Conservation (phyloP, 768 basidiomycete species). For the Rhodotorula graminis region DNA sequence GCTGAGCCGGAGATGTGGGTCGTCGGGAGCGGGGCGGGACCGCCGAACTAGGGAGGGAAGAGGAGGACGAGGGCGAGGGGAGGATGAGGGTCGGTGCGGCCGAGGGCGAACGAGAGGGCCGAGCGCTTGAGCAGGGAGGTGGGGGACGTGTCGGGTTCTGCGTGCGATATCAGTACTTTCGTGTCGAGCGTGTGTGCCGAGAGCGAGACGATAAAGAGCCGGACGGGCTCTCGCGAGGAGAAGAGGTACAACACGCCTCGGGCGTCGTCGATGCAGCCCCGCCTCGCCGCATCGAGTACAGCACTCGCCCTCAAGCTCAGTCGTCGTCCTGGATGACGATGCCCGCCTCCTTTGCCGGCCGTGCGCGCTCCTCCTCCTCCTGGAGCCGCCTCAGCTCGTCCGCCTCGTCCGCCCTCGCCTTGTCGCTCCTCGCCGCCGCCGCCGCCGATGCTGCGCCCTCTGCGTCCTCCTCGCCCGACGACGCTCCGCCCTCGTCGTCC, state of each 20-base stretch:
- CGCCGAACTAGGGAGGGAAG: background rate
- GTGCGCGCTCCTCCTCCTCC: slow-evolving; percentile 6
- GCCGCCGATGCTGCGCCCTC: background rate
- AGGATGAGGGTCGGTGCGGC: no score
- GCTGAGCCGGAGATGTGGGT: no score
- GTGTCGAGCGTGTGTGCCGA: no score
- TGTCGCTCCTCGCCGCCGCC: background rate
- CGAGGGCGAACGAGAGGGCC: no score
- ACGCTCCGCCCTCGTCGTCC: background rate
- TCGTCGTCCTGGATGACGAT: slow-evolving; percentile 40
- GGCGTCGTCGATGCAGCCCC: background rate
- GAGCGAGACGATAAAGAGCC: background rate
- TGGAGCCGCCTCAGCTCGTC: slow-evolving; percentile 1
- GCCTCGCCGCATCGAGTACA: no score
- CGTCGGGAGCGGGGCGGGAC: background rate
- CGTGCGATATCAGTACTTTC: no score
- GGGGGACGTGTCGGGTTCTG: no score
- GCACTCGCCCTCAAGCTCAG: background rate
- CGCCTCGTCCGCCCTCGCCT: background rate
- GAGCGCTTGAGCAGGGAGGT: no score
- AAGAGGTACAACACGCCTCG: background rate
- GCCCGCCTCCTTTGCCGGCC: slow-evolving; percentile 25
- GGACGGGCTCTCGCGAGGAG: no score
- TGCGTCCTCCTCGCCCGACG: background rate
- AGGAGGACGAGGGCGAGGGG: background rate